A percentile compares a stretch with the other conserved stretches of the same genome.
phyloP scores from a whole-genome alignment of 2,329 filamentous ascomycete species.

The Endoconidiophora laricicola region DNA sequence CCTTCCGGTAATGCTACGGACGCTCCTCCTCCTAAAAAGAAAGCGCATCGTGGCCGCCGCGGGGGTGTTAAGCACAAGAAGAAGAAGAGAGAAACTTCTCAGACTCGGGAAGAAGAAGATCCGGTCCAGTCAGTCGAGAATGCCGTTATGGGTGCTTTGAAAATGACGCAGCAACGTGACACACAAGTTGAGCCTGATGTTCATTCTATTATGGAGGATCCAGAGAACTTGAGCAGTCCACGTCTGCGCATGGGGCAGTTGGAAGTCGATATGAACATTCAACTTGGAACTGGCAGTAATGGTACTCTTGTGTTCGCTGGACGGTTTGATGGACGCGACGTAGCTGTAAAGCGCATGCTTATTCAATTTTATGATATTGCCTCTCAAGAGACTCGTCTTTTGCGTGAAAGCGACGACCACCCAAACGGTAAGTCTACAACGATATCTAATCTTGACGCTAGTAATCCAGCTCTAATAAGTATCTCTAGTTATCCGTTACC shows the following conservation, averaged over 20 bases:
- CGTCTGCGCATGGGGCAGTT: slow-evolving; percentile 46
- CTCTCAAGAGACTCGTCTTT: slow-evolving; percentile 75
- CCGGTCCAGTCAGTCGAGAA: slow-evolving; percentile 36
- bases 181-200: slow-evolving; percentile 41
- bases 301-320: slow-evolving; percentile 93
- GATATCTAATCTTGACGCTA: neutral
- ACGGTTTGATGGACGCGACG: slow-evolving; percentile 81
- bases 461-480: slow-evolving; percentile 16
- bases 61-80: slow-evolving; percentile 53
- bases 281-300: slow-evolving; percentile 70
- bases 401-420: slow-evolving; percentile 89
- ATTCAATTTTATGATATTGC: slow-evolving; percentile 93
- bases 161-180: slow-evolving; percentile 34
- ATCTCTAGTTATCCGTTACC: slow-evolving; percentile 71
- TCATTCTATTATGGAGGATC: slow-evolving; percentile 37
- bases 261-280: slow-evolving; percentile 45
- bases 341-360: slow-evolving; percentile 93
- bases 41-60: slow-evolving; percentile 52
- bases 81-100: slow-evolving; percentile 34
- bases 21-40: slow-evolving; percentile 34
- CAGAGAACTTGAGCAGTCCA: slow-evolving; percentile 42
- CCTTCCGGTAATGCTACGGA: slow-evolving; percentile 12
- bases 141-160: slow-evolving; percentile 41
- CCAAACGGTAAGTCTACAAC: slow-evolving; percentile 45
- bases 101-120: slow-evolving; percentile 31